Evolutionary conservation across 2,329 filamentous ascomycete genomes (phyloP), one percentile per base, ranked within the genome.

Genomic region (Onygenales sp.): DNA sequence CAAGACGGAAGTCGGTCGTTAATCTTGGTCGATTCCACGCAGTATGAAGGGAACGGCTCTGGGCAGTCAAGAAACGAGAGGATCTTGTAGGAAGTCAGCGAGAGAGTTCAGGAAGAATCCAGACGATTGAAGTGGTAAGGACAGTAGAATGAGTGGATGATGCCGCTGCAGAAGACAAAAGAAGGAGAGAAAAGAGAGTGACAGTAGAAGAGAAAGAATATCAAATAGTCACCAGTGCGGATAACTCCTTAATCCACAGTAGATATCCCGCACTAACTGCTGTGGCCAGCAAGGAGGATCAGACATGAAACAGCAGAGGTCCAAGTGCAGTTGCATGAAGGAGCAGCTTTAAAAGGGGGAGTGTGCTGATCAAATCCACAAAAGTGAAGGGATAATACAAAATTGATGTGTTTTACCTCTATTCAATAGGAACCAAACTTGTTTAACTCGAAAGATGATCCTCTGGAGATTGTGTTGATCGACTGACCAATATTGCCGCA

Each of bases 51-150:
- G 17, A 49, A 49, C 34, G 34, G 34, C 31, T 27, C 14, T n/a
- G 6, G 34, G 42, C 14, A 51, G 39, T 43, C 39, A 32, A 51
- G 42, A 34, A 51, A 51, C 17, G 14, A 42, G 37, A 33, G 39
- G 37, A 43, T 34, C 49, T 51, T 43, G 40, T 14, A 44, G 45
- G 3, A 14, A 21, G 49, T 51, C 42, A 51, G 49, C 40, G 32
- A 36, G n/a, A 39, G 46, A 17, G 34, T 13, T 6, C 34, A 34
- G 48, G 49, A 51, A 51, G 39, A 21, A 17, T 11, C 49, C 31
- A 43, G 49, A 44, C 17, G 10, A 9, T 11, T 9, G 17, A 13
- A 17, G 39, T 32, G 9, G 36, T 32, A 8, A 33, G 42, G 37
- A n/a, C 33, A 27, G 36, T 11, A 36, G 37, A 44, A 40, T 39